Base-by-base conservation (phyloP, 2,329 filamentous ascomycete species). In the Rutstroemia sydowiana region DNA sequence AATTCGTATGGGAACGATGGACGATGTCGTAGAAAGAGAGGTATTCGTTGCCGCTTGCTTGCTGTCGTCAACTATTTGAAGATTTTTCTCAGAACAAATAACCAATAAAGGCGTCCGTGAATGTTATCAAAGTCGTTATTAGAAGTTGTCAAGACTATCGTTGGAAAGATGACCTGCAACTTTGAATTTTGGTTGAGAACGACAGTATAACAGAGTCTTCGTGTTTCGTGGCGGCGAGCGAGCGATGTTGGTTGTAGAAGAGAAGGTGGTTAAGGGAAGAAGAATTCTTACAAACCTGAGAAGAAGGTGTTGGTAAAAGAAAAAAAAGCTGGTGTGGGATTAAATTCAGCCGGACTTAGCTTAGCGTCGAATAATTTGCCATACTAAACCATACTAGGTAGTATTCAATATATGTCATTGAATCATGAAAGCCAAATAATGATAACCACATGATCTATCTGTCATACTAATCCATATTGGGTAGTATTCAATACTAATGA, bases 31-130 rank as follows among this genome's bases (percentile, higher is more conserved):
- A 47, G 44, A 21, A n/a, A 48, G 54, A 48, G 26, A 16, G 28
- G 16, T 10, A 23, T 37, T 14, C 11, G 23, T 21, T 26, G 16
- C 39, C 53, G 58, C 56, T 57, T 39, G 48, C 48, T 46, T 51
- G 59, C 61, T 59, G 59, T 60, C 56, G 60, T 58, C 59, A 68
- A 73, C 58, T 51, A 54, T 55, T 54, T 41, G 49, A 60, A 63
- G 41, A 58, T 56, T 63, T 56, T 63, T 63, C 59, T 56, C 60
- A 62, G 62, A 65, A 59, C 57, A 54, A 53, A 57, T 41, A 51
- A 81, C 79, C 79, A 83, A 73, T 79, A 62, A 83, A 83, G 79
- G 80, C 73, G 75, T 83, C 79, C 74, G 73, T 49, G 61, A 57
- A 54, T 53, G 28, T 43, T 61, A 26, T 65, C 59, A 59, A 61